phyloP scores from a whole-genome alignment of 495 filamentous ascomycete species.

The Parmelia sp. region DNA sequence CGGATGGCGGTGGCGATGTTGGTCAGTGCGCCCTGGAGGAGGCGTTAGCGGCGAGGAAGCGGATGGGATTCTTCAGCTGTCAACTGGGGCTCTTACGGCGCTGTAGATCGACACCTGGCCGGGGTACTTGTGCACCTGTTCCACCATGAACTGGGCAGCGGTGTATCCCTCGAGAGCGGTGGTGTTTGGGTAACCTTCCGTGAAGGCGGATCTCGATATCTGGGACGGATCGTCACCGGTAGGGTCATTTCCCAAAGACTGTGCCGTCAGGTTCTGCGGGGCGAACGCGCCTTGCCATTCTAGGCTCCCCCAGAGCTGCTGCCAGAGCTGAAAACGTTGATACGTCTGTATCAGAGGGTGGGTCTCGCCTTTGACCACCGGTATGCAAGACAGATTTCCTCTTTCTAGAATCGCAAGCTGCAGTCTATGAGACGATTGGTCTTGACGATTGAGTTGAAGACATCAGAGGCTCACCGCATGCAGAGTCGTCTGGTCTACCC shows the following conservation, averaged over 20 bases:
- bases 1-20: slow-evolving; percentile 40
- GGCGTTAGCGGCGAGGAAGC: not conserved
- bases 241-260: slow-evolving; percentile 31
- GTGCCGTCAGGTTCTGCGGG: slow-evolving; percentile 29
- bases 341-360: slow-evolving; percentile 35
- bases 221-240: slow-evolving; percentile 32
- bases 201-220: slow-evolving; percentile 32
- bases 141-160: slow-evolving; percentile 36
- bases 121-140: slow-evolving; percentile 37
- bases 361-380: slow-evolving; percentile 32
- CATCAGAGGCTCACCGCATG: slow-evolving; percentile 22
- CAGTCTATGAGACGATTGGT: not conserved
- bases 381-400: slow-evolving; percentile 33
- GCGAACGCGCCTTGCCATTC: slow-evolving; percentile 35
- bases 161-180: slow-evolving; percentile 20
- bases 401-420: slow-evolving; percentile 31
- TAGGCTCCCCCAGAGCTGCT: slow-evolving; percentile 33
- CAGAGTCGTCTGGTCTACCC: slow-evolving; percentile 31
- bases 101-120: slow-evolving; percentile 28
- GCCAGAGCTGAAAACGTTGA: slow-evolving; percentile 29
- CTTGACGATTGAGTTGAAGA: not conserved
- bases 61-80: not conserved
- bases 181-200: slow-evolving; percentile 35
- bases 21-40: slow-evolving; percentile 32
- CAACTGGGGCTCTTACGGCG: slow-evolving; percentile 1